A percentile compares a stretch with the other conserved stretches of the same genome.
Evolutionary conservation across 2,329 filamentous ascomycete species (phyloP).

Genomic region (Aspergillus arachidicola): DNA sequence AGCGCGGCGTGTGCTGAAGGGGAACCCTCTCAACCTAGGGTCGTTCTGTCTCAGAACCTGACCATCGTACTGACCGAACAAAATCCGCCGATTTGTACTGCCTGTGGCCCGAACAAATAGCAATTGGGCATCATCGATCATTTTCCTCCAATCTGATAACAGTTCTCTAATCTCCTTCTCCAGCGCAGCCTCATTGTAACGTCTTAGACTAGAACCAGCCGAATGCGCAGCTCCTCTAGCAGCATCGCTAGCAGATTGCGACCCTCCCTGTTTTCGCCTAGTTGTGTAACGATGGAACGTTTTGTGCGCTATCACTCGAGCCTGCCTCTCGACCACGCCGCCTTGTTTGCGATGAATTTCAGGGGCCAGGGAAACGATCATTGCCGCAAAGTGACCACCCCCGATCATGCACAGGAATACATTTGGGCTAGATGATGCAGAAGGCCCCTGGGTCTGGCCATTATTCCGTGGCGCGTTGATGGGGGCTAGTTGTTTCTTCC

Average conservation of each 20-base stretch:
- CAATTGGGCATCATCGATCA: conserved; percentile 82
- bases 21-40: conserved; percentile 78
- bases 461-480: conserved; percentile 47
- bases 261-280: conserved; percentile 90
- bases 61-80: conserved; percentile 89
- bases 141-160: conserved; percentile 78
- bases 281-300: conserved; percentile 98
- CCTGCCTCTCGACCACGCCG: conserved; percentile 78
- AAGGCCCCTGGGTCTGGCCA: conserved; percentile 41
- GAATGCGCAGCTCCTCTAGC: conserved; percentile 94
- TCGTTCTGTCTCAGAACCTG: conserved; percentile 82
- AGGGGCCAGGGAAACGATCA: conserved; percentile 87
- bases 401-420: conserved; percentile 99
- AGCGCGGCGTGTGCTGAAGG: conserved; percentile 87
- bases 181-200: conserved; percentile 91
- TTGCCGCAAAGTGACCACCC: conserved; percentile 94
- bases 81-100: conserved; percentile 77
- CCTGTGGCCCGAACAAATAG: conserved; percentile 90
- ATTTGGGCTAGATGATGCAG: conserved; percentile 67
- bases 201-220: conserved; percentile 82
- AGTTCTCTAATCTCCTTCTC: conserved; percentile 84
- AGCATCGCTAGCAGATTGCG: conserved; percentile 90
- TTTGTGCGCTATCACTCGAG: conserved; percentile 89
- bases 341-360: conserved; percentile 70
- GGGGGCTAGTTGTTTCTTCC: conserved; percentile 75